Evolutionary conservation across 768 basidiomycete genomes (phyloP).

Genomic region (Fistulinella prunicolor): DNA sequence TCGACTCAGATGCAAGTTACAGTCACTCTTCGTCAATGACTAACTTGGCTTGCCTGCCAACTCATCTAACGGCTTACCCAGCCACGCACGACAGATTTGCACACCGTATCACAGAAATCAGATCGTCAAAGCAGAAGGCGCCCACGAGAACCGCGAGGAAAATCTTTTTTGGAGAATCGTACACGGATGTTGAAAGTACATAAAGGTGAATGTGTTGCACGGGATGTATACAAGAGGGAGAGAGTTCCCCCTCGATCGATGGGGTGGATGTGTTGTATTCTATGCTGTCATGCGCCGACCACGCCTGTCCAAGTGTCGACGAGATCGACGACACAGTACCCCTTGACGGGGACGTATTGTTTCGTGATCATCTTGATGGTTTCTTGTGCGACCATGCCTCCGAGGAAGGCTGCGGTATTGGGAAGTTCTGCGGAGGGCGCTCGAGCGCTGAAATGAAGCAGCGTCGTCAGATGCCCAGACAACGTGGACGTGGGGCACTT

Average conservation of each 20-base stretch:
- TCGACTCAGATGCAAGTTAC: no score
- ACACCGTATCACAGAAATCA: constrained; percentile 10
- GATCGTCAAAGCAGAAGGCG: no score
- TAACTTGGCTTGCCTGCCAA: no score
- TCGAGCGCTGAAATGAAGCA: constrained; percentile 51
- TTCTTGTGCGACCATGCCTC: constrained; percentile 94
- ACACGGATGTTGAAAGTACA: no score
- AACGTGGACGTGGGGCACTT: constrained; percentile 29
- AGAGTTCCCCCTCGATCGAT: no score
- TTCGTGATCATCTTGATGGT: constrained; percentile 95
- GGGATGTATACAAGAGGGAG: no score
- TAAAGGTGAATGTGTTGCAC: no score
- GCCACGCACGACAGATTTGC: constrained; percentile 4
- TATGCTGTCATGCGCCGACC: constrained; percentile 30
- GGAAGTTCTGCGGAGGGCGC: constrained; percentile 84
- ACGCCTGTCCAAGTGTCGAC: constrained; percentile 74
- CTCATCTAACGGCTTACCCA: no score
- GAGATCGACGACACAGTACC: constrained; percentile 82
- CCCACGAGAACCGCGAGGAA: no score
- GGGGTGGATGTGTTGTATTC: no score
- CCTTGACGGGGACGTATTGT: constrained; percentile 90
- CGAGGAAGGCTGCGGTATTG: constrained; percentile 90
- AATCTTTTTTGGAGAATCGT: no score
- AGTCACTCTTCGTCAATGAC: no score
- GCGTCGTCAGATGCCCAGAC: constrained; percentile 1